phyloP scores from a whole-genome alignment of 2,329 filamentous ascomycete genomes.

The Sporothrix luriei region DNA sequence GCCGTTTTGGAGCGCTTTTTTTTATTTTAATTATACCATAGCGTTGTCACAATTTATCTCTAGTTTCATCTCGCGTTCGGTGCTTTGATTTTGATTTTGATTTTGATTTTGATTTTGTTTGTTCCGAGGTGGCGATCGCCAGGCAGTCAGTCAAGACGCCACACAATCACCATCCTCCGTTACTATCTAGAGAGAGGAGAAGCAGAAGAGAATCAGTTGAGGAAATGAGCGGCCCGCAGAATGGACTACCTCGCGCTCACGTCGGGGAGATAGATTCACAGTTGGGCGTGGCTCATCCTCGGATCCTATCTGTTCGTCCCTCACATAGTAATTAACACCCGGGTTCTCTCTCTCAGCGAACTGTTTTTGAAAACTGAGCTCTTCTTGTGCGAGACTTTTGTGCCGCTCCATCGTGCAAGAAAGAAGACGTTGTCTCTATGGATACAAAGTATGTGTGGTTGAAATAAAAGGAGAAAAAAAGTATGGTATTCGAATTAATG shows the following conservation, averaged over 20 bases:
- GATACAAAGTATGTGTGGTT: background rate
- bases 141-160: conserved; percentile 22
- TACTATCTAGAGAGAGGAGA: background rate
- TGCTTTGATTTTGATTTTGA: conserved; percentile 19
- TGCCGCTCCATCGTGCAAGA: background rate
- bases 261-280: conserved; percentile 14
- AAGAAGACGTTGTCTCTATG: background rate
- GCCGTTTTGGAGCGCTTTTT: background rate
- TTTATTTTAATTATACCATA: conserved; percentile 11
- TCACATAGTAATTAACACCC: conserved; percentile 2
- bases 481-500: background rate
- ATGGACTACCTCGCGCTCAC: conserved; percentile 18
- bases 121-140: background rate
- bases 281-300: background rate
- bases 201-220: background rate
- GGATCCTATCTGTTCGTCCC: background rate
- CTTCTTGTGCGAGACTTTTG: background rate
- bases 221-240: background rate
- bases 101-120: conserved; percentile 3
- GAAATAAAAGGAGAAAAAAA: background rate
- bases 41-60: background rate
- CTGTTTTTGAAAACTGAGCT: background rate
- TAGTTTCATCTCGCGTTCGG: background rate
- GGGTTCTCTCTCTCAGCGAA: background rate
- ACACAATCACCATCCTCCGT: conserved; percentile 5